These are phyloP conservation scores for Mucor plumbeus DNA, from an alignment of 371 early-diverging fungal genomes.

Conservation along the genomic window DNA sequence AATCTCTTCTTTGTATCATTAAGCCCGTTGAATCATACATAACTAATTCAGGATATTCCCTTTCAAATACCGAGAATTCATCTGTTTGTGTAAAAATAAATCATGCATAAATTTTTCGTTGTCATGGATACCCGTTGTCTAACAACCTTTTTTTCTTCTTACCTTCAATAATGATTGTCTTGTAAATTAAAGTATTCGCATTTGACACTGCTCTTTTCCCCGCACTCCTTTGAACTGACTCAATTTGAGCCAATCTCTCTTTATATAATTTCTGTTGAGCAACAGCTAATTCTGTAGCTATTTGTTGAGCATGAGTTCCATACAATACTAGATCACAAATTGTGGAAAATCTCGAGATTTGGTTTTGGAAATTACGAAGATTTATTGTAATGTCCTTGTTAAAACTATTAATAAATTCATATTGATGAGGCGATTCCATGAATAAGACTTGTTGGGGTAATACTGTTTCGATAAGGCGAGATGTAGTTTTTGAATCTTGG, in stretches of 20 bases:
- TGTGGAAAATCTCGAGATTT: slow-evolving; percentile 59
- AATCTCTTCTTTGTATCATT: slow-evolving; percentile 45
- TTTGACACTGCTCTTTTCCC: slow-evolving; percentile 34
- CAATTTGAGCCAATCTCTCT: slow-evolving; percentile 17
- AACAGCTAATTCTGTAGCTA: slow-evolving; percentile 46
- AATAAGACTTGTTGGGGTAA: slow-evolving; percentile 11
- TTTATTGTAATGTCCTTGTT: slow-evolving; percentile 39
- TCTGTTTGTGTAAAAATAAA: slow-evolving; percentile 18
- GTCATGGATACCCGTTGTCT: not conserved
- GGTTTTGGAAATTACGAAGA: slow-evolving; percentile 66
- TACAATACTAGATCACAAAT: slow-evolving; percentile 57
- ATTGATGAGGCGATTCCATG: not conserved
- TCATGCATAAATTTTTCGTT: slow-evolving; percentile 1
- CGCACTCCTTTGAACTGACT: slow-evolving; percentile 14
- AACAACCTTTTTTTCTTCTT: not conserved
- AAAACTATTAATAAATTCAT: slow-evolving; percentile 12
- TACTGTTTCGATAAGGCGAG: slow-evolving; percentile 31
- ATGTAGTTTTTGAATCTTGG: slow-evolving; percentile 16
- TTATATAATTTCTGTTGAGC: slow-evolving; percentile 49
- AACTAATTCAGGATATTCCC: slow-evolving; percentile 54
- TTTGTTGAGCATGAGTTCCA: slow-evolving; percentile 31
- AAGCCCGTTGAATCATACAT: slow-evolving; percentile 47
- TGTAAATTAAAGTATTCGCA: slow-evolving; percentile 44
- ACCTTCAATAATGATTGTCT: slow-evolving; percentile 23
- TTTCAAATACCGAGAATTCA: slow-evolving; percentile 54